Evolutionary conservation across 1,284 basidiomycete species (phyloP).

Genomic region (Meripilus lineatus): DNA sequence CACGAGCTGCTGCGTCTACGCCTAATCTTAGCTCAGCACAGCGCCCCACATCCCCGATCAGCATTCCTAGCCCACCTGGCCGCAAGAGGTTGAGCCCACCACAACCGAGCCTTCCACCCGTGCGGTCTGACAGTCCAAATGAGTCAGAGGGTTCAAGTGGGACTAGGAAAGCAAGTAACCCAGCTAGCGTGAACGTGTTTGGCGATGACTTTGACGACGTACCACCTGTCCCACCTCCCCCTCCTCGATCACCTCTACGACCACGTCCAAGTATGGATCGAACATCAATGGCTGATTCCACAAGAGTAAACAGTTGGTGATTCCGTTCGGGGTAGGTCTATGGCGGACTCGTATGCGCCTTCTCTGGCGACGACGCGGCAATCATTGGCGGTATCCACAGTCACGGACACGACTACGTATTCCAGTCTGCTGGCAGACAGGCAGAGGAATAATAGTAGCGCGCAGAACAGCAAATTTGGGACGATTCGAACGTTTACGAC

Average conservation of each 20-base stretch:
- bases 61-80: conserved; percentile 22
- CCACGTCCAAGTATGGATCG: conserved; percentile 29
- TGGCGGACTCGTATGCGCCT: conserved; percentile 22
- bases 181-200: conserved; percentile 11
- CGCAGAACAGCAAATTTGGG: conserved; percentile 55
- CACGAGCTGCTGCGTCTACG: conserved; percentile 51
- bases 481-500: conserved; percentile 78
- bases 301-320: conserved; percentile 30
- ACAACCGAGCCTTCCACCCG: conserved; percentile 42
- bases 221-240: conserved; percentile 42
- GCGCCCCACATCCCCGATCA: conserved; percentile 26
- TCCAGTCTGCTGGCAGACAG: conserved; percentile 62
- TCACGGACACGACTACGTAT: conserved; percentile 48
- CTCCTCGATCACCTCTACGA: conserved; percentile 51
- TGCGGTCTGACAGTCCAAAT: conserved; percentile 48
- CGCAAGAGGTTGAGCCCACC: conserved; percentile 51
- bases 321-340: conserved; percentile 28
- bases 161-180: conserved; percentile 20
- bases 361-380: conserved; percentile 23
- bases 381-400: conserved; percentile 28
- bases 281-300: conserved; percentile 37
- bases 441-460: conserved; percentile 36
- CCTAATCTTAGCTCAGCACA: conserved; percentile 44
- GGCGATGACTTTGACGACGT: conserved; percentile 29
- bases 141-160: conserved; percentile 21